Evolutionary conservation across 495 filamentous ascomycete genomes (phyloP), one percentile per base, ranked within the genome.

Genomic region (Cercophora scortea): DNA sequence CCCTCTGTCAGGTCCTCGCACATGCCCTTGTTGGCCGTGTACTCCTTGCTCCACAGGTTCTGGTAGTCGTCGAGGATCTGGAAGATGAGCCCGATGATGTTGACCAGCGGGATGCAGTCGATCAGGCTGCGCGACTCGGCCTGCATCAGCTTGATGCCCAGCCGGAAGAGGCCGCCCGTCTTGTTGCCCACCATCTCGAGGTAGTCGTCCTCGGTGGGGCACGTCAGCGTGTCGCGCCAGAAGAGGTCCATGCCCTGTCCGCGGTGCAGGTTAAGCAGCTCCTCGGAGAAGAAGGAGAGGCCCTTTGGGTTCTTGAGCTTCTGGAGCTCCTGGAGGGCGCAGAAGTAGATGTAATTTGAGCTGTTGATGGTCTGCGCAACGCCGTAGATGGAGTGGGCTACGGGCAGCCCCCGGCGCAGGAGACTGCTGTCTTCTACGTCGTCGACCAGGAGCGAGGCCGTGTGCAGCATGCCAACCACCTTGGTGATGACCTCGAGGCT

Each of bases 131-230:
- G 68, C 55, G 86, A 89, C 65, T 95, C 89, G 32, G 89, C 89
- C 68, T 96, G 90, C 93, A 99, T 97, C 32, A 99, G 75, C 68
- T 95, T 93, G 55, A 97, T 83, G 19, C 90, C 93, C 10, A 99
- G 77, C 46, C 93, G 81, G 76, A 99, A 97, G 8, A 99, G 79
- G 2, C 93, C 93, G 25, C 93, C 93, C 4, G 93, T 99, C 70
- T 99, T 97, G 71, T 97, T 97, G 57, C 84, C 83, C 41, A 98
- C 94, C 93, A 98, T 98, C 68, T 97, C 92, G 13, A 98, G 80
- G 71, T 98, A 98, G 63, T 97, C 92, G 55, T 95, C 90, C 70
- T 97, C 92, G 43, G 81, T 90, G 32, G 93, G 93, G 66, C 90
- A 96, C 33, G 84, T 95, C 46, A 96, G 75, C 6, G 88, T 90